These are phyloP conservation scores for Pythium angustatum DNA, from an alignment of 352 stramenopile genomes.

Conservation along the genomic window DNA sequence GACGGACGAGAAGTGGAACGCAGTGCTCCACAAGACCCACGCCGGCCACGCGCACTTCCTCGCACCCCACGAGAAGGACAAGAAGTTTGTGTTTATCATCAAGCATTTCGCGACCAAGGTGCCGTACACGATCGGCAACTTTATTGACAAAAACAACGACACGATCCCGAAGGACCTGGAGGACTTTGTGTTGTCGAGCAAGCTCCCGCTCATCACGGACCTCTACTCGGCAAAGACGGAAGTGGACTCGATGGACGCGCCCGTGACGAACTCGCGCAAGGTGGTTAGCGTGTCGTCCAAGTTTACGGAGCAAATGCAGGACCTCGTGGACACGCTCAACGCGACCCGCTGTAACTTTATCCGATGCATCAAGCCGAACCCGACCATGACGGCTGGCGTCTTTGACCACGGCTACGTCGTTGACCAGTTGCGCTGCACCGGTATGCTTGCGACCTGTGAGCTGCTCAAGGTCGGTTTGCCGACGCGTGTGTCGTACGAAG, in stretches of 20 bases:
- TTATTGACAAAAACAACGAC: slow-evolving; percentile 93
- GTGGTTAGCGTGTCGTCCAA: slow-evolving; percentile 68
- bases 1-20: slow-evolving; percentile 86
- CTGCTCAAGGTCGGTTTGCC: slow-evolving; percentile 86
- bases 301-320: slow-evolving; percentile 79
- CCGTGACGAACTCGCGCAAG: slow-evolving; percentile 46
- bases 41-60: slow-evolving; percentile 84
- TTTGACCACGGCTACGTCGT: slow-evolving; percentile 85
- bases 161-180: slow-evolving; percentile 83
- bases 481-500: slow-evolving; percentile 76
- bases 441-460: slow-evolving; percentile 87
- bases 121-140: slow-evolving; percentile 87
- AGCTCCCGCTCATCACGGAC: slow-evolving; percentile 76
- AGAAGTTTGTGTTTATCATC: slow-evolving; percentile 90
- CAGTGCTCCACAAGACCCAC: slow-evolving; percentile 84
- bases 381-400: slow-evolving; percentile 63
- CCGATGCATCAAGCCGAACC: slow-evolving; percentile 89
- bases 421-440: slow-evolving; percentile 81
- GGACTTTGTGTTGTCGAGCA: slow-evolving; percentile 85
- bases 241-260: slow-evolving; percentile 48
- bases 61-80: slow-evolving; percentile 86
- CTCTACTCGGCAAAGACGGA: slow-evolving; percentile 73
- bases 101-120: slow-evolving; percentile 89
- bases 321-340: slow-evolving; percentile 78
- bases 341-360: slow-evolving; percentile 89